These are phyloP conservation scores for Spathaspora passalidarum DNA, from an alignment of 805 yeast genomes.

Conservation along the genomic window DNA sequence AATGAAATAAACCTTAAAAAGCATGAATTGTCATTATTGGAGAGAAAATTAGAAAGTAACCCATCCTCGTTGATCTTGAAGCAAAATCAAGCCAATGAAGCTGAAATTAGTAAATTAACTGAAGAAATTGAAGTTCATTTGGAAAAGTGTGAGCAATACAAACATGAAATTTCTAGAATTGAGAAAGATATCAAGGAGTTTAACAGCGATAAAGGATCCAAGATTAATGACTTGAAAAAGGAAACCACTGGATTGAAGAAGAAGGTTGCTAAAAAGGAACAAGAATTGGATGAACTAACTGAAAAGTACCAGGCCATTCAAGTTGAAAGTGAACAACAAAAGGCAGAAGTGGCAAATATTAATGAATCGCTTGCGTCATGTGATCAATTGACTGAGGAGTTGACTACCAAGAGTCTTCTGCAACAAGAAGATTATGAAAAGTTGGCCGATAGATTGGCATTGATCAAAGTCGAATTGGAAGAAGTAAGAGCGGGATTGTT, in stretches of 20 bases:
- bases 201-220: slow-evolving; percentile 72
- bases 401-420: slow-evolving; percentile 7
- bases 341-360: slow-evolving; percentile 49
- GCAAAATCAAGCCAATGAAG: slow-evolving; percentile 43
- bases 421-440: slow-evolving; percentile 13
- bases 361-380: slow-evolving; percentile 40
- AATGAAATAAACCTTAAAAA: slow-evolving; percentile 53
- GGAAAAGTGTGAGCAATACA: slow-evolving; percentile 24
- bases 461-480: slow-evolving; percentile 35
- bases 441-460: slow-evolving; percentile 14
- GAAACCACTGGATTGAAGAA: slow-evolving; percentile 44
- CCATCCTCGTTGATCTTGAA: slow-evolving; percentile 54
- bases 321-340: slow-evolving; percentile 67
- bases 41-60: slow-evolving; percentile 53
- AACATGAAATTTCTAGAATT: slow-evolving; percentile 48
- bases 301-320: slow-evolving; percentile 60
- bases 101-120: slow-evolving; percentile 45
- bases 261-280: slow-evolving; percentile 38
- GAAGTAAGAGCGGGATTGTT: slow-evolving; percentile 56
- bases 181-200: slow-evolving; percentile 83
- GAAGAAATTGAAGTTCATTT: slow-evolving; percentile 35
- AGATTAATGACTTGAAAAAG: slow-evolving; percentile 59
- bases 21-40: slow-evolving; percentile 57
- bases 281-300: slow-evolving; percentile 42
- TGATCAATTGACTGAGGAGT: slow-evolving; percentile 30